Percentiles rank a stretch among this genome's conserved stretches.
Conservation (phyloP, 129 eudicot species). For the Artemisia argyi region DNA sequence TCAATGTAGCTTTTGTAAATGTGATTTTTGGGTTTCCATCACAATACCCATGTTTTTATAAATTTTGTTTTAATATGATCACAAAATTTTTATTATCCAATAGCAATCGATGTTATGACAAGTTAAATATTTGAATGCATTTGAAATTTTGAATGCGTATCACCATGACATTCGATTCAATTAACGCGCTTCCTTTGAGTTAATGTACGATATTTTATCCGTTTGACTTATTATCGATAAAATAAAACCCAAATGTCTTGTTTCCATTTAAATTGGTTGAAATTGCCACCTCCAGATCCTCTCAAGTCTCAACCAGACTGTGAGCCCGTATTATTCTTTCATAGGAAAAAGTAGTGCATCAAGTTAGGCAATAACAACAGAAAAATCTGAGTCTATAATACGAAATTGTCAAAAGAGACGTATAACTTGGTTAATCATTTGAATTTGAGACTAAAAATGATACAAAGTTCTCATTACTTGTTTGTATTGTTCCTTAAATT, state of each 20-base stretch:
- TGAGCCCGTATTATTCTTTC: not conserved
- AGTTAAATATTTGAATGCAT: not conserved
- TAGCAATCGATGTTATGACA: not conserved
- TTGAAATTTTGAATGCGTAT: not conserved
- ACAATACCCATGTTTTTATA: no score
- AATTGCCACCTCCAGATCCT: not conserved
- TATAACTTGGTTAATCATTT: not conserved
- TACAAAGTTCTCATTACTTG: constrained; percentile 11
- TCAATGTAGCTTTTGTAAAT: no score
- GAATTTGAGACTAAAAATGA: constrained; percentile 5
- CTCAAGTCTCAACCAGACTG: not conserved
- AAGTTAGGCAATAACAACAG: not conserved
- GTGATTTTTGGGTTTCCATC: no score
- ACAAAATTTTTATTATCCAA: not conserved
- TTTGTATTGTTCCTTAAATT: constrained; percentile 24
- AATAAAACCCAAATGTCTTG: not conserved
- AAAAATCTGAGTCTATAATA: not conserved
- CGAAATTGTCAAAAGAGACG: not conserved
- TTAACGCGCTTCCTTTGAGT: not conserved
- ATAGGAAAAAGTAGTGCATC: not conserved
- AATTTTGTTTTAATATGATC: not conserved
- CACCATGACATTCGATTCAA: not conserved
- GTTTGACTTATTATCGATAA: not conserved
- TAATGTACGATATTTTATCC: not conserved
- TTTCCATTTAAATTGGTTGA: not conserved